Base-by-base conservation (phyloP, 2,329 filamentous ascomycete genomes). In the Aspergillus spinulosporus region DNA sequence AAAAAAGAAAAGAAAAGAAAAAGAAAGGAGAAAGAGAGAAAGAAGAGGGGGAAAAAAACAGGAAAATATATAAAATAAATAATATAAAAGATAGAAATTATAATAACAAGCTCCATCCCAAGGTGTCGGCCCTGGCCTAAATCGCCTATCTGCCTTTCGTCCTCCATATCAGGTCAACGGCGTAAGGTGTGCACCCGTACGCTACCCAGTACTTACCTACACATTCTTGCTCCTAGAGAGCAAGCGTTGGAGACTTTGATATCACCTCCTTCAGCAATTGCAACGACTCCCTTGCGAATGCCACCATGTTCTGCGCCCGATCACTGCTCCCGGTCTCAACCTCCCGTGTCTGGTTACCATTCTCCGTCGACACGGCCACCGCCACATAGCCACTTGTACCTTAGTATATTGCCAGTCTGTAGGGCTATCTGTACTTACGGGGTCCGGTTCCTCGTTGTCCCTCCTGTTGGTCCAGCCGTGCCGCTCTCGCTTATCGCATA, bases 401-500 rank as follows among this genome's bases (percentile, higher is more conserved):
- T 21, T 21, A 21, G 21, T 21, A 21, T 21, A 21, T 21, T 21
- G 21, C 21, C 21, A 21, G 21, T 21, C 21, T 31, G 5, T 5
- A 32, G 8, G 9, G 29, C 8, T 29, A 8, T 21, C 11, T 36
- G 21, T 21, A 66, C 69, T 65, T 59, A 82, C 74, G 84, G 84
- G 37, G 76, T 82, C 39, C 84, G 71, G 66, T 86, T 87, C 59
- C 72, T 74, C 44, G 80, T 82, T 29, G 70, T 71, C 0, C 84
- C 84, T 9, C 81, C 83, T 0, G 81, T 85, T 6, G 85, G 85
- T 0, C 85, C 85, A n/a, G 84, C 85, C 2, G 84, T 87, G 1
- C 85, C 85, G 51, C 80, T 83, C 74, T 87, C 84, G 53, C 76
- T 77, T 5, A 87, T 65, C 6, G 80, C 79, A 65, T 86, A 87